phyloP scores from a whole-genome alignment of 176 grass and related monocot species.

The Pontederia crassipes region DNA sequence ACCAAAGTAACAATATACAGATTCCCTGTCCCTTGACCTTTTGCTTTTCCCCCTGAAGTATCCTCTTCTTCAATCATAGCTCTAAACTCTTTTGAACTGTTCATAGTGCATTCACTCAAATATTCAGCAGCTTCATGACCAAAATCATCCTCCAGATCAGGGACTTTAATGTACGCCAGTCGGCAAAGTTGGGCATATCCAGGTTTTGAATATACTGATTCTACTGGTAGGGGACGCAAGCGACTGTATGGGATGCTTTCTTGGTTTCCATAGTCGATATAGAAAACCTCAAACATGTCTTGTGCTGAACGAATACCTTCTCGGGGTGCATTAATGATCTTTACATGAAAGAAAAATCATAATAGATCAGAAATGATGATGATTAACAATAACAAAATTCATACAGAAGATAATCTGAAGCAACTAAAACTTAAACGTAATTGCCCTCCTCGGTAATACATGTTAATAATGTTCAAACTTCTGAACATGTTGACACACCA shows the following conservation, averaged over 20 bases:
- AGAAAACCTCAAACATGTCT: slow-evolving; percentile 93
- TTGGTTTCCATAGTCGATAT: slow-evolving; percentile 97
- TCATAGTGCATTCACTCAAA: slow-evolving; percentile 63
- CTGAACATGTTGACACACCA: too few species aligned
- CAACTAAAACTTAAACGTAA: too few species aligned
- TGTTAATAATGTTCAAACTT: too few species aligned
- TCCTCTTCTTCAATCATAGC: slow-evolving; percentile 89
- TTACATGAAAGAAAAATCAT: slow-evolving; percentile 13
- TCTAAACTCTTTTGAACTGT: slow-evolving; percentile 59
- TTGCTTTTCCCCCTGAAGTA: slow-evolving; percentile 70
- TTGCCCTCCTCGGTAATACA: too few species aligned
- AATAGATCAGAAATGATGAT: neutral
- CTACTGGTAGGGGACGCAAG: slow-evolving; percentile 38
- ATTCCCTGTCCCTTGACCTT: slow-evolving; percentile 71
- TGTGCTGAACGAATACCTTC: slow-evolving; percentile 58
- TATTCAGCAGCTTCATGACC: slow-evolving; percentile 85
- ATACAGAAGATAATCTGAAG: too few species aligned
- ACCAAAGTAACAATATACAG: slow-evolving; percentile 68
- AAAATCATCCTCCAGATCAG: slow-evolving; percentile 64
- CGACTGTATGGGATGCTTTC: slow-evolving; percentile 70
- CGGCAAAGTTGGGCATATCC: slow-evolving; percentile 75
- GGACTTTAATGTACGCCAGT: slow-evolving; percentile 82
- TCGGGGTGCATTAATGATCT: slow-evolving; percentile 89
- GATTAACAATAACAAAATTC: too few species aligned
- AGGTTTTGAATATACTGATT: slow-evolving; percentile 49